Base-by-base conservation (phyloP, 2,329 filamentous ascomycete species). In the Calonectria hawksworthii region DNA sequence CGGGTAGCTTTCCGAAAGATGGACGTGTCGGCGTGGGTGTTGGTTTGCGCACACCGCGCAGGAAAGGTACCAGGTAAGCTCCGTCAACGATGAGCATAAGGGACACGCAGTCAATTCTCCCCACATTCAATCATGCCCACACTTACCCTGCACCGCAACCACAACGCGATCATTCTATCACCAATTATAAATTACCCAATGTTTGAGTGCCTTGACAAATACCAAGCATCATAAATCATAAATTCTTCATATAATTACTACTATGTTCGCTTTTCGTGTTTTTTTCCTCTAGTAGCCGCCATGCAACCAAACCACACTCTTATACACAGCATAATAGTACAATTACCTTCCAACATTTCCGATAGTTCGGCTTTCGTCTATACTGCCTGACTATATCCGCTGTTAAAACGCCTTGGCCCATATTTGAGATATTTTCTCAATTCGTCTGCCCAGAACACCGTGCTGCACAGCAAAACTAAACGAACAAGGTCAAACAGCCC, bases 361-460 rank as follows among this genome's bases (percentile, higher is more conserved):
- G 30, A 54, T 36, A 61, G 68, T 59, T 63, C 52, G 23, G 61
- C 34, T 51, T n/a, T 41, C 72, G 50, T 47, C 73, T 88, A 94
- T 76, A 94, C 92, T 79, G 90, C 89, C 83, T 92, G 90, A 82
- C 92, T 94, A 82, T 94, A 94, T 69, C 91, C 90, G 74, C 84
- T 85, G n/a, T 88, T 88, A 74, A 91, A 84, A 81, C 90, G 89
- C 84, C 89, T 87, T 81, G 87, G 88, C 65, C 92, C 89, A 79
- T 92, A 91, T 81, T 89, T 90, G 81, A 90, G 91, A 87, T 93
- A 98, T 86, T 99, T 99, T 83, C 97, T 90, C 54, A 89, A 89
- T 87, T 99, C 97, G 85, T 99, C 97, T 16, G 93, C 96, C 95
- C 95, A 99, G 85, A 99, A 98, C 34, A 99, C 97, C 66, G 91